Evolutionary conservation across 495 filamentous ascomycete genomes (phyloP), one percentile per base, ranked within the genome.

Genomic region (Penicillium daleae): DNA sequence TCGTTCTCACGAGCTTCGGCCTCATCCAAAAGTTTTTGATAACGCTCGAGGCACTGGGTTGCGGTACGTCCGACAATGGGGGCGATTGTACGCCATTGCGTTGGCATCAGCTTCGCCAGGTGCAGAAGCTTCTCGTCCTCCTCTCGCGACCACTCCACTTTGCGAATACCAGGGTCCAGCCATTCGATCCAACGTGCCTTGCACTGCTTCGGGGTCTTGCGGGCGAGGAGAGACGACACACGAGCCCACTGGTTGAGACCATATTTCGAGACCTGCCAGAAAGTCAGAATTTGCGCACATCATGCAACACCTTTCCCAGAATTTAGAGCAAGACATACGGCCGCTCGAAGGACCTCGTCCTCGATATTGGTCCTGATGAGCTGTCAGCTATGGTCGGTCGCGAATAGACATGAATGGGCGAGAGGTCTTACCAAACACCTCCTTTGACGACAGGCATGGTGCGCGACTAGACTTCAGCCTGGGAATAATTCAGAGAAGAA

Each of bases 211-310:
- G 95, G 91, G 10, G 95, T 97, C 77, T 99, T 99, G 65, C 96
- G 90, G 71, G 95, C 94, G 71, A 99, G 88, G 40, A 99, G 87
- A 26, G 96, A 98, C 49, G 95, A 97, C 42, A 97, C 94, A 73
- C 95, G 95, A 71, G 96, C 94, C 95, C 95, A 99, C 79, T 99
- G 95, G 75, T 99, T 97, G 37, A 99, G 85, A 56, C 93, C 93
- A 80, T 97, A 97, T 78, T 97, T 97, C 64, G 92, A 96, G 67
- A 97, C 92, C 78, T 81, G 55, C 67, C 53, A 72, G 65, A 55
- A 48, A 64, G 65, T 76, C 40, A 71, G 65, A 65, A 52, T 63
- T 48, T 44, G 51, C 29, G 12, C 33, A 35, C 56, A 53, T 17
- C 32, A 40, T 27, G 1, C 9, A 33, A 32, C 8, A 22, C 17